Evolutionary conservation across 768 basidiomycete genomes (phyloP), one percentile per base, ranked within the genome.

Genomic region (Strobilomyces confusus): DNA sequence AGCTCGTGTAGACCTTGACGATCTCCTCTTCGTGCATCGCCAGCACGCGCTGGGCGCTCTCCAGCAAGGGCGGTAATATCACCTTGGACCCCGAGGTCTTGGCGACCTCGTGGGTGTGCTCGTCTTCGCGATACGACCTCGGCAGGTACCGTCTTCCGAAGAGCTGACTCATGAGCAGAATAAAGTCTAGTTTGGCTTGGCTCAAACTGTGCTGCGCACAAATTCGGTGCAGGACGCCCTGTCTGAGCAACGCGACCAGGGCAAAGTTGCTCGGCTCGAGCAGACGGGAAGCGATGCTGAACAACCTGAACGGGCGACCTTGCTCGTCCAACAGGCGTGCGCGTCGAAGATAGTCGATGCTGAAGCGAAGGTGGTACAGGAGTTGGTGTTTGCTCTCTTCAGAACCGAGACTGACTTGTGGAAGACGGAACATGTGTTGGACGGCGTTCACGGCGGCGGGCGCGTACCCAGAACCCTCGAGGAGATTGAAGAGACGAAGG

Each of bases 221-320:
- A 30, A 88, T 76, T 0, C 69, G 57, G 63, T 87, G 87, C 11
- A 89, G 50, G 44, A 80, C 74, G 9, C 86, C 86, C 5, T 70
- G 70, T 33, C 79, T 79, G 40, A 88, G 67, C 15, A 89, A 73
- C 1, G 75, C 63, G 12, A 84, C 78, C 2, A 88, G 67, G 0
- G 86, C 86, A 36, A 89, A 74, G 66, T 87, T 88, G 69, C 78
- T 80, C 1, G 87, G 86, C 64, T 89, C 86, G 1, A 80, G 82
- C 29, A 84, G 69, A 55, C 80, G 81, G 1, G 80, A 72, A 0
- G 79, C 78, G 12, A 83, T 69, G 0, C 74, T 77, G 53, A 78
- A 81, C 7, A 84, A 67, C 54, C 84, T 80, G 60, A 84, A 75
- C 0, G 83, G 84, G 38, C 71, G 76, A 17, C 87, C 87, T 17